Conservation (phyloP, 129 eudicot species). For the Saposhnikovia divaricata region DNA sequence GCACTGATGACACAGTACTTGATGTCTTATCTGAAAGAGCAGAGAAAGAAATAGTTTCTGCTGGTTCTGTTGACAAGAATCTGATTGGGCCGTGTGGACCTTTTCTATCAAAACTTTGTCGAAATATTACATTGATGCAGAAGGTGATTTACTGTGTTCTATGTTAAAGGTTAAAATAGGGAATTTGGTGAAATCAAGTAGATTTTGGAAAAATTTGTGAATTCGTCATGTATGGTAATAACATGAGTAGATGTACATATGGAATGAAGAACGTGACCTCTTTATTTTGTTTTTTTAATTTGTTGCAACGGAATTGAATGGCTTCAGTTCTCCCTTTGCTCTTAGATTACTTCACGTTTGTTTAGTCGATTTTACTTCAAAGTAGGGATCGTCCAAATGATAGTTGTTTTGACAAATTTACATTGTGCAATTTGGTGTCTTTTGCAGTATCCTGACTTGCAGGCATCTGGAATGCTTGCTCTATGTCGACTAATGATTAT, state of each 20-base stretch:
- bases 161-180: background rate
- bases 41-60: slow-evolving; percentile 79
- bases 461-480: slow-evolving; percentile 98
- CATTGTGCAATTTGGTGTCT: slow-evolving; percentile 16
- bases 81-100: slow-evolving; percentile 86
- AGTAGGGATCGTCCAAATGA: background rate
- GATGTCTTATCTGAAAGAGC: slow-evolving; percentile 71
- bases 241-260: background rate
- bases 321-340: background rate
- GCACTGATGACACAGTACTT: slow-evolving; percentile 82
- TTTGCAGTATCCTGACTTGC: slow-evolving; percentile 76
- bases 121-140: slow-evolving; percentile 86
- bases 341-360: background rate
- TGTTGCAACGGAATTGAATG: background rate
- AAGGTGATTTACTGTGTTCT: slow-evolving; percentile 43
- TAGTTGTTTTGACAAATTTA: slow-evolving; percentile 20
- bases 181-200: background rate
- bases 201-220: background rate
- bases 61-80: slow-evolving; percentile 53
- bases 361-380: background rate
- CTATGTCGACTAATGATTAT: slow-evolving; percentile 84
- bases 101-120: slow-evolving; percentile 69
- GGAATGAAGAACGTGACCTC: background rate
- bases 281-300: background rate
- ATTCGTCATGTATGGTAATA: background rate